Evolutionary conservation across 805 yeast species (phyloP).

Genomic region (Teunomyces lycoperdinae): DNA sequence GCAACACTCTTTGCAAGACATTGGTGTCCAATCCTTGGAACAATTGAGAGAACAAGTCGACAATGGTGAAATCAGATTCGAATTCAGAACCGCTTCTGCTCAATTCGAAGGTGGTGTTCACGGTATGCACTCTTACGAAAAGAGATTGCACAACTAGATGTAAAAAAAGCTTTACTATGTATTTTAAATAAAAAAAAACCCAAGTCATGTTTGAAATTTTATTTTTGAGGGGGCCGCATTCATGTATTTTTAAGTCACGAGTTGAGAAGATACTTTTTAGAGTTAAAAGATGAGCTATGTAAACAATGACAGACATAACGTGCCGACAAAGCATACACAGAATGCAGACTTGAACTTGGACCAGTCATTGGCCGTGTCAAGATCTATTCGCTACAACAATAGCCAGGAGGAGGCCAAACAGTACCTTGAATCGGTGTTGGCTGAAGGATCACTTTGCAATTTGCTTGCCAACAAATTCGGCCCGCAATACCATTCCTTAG

Average conservation of each 20-base stretch:
- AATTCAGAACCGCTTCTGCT: constrained; percentile 97
- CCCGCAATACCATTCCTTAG: constrained; percentile 16
- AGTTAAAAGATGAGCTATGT: constrained; percentile 4
- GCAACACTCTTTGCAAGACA: constrained; percentile 98
- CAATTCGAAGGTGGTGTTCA: constrained; percentile 98
- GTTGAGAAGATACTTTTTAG: not conserved
- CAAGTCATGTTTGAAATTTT: not conserved
- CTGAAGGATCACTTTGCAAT: constrained; percentile 15
- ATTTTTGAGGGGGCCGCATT: not conserved
- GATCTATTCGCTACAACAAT: constrained; percentile 51
- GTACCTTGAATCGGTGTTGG: constrained; percentile 49
- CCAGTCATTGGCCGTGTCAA: constrained; percentile 52
- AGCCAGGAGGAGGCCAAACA: constrained; percentile 40
- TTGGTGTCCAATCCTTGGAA: constrained; percentile 72
- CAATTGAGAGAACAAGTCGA: constrained; percentile 64
- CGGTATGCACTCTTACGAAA: constrained; percentile 94
- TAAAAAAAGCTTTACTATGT: not conserved
- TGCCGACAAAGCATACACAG: constrained; percentile 10
- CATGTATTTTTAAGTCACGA: not conserved
- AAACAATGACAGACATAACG: constrained; percentile 8
- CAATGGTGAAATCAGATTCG: constrained; percentile 80
- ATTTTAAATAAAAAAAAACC: constrained; percentile 1
- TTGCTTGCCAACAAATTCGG: constrained; percentile 10
- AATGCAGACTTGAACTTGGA: constrained; percentile 50
- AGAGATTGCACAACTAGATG: constrained; percentile 83